Conservation (phyloP, 805 yeast species). For the Wickerhamiella sergipiensis region DNA sequence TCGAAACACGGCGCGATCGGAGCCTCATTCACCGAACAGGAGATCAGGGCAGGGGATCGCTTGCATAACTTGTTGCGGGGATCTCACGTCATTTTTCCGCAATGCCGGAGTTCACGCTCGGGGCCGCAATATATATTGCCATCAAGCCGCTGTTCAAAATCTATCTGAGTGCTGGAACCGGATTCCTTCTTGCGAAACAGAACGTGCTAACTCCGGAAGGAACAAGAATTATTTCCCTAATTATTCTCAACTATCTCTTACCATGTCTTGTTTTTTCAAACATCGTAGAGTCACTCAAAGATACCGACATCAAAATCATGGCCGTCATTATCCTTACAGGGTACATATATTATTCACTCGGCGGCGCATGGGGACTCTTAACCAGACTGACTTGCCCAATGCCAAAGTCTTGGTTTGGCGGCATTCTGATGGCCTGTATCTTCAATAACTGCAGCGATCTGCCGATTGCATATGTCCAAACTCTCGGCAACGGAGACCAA, state of each 20-base stretch:
- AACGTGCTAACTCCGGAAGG: conserved; percentile 37
- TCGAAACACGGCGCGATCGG: too few relatives aligned
- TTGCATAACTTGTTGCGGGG: background rate
- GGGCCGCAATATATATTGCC: conserved; percentile 60
- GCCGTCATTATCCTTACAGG: conserved; percentile 49
- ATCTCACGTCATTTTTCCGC: background rate
- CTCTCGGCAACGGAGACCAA: conserved; percentile 46
- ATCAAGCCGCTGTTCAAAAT: conserved; percentile 81
- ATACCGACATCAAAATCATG: conserved; percentile 52
- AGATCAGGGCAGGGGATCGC: background rate
- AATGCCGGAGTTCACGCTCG: conserved; percentile 26
- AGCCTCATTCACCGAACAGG: too few relatives aligned
- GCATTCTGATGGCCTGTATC: conserved; percentile 54
- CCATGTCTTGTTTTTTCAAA: conserved; percentile 70
- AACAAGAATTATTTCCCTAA: conserved; percentile 42
- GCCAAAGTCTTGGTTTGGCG: conserved; percentile 68
- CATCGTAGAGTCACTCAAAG: conserved; percentile 50
- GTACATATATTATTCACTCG: conserved; percentile 31
- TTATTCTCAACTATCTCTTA: conserved; percentile 52
- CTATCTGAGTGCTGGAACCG: conserved; percentile 54
- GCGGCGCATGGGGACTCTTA: conserved; percentile 30
- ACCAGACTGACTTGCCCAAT: conserved; percentile 38
- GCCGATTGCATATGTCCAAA: conserved; percentile 64
- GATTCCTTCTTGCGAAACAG: conserved; percentile 47
- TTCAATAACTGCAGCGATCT: conserved; percentile 72